phyloP scores from a whole-genome alignment of 1,284 basidiomycete species.

The Tausonia pullulans region DNA sequence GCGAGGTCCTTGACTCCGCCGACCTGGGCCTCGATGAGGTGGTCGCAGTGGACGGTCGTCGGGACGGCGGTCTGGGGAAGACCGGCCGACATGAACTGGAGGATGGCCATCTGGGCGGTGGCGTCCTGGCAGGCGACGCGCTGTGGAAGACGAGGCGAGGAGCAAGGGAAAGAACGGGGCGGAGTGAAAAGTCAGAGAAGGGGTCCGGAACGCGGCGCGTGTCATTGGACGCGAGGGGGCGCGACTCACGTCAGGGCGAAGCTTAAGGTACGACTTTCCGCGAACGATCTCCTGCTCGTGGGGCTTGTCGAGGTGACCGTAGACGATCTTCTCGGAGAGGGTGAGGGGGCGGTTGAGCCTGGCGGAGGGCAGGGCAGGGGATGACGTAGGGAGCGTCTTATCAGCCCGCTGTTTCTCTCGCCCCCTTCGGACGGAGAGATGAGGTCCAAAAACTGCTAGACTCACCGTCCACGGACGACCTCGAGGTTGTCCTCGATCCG shows the following conservation, averaged over 20 bases:
- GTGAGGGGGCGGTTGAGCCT: conserved; percentile 90
- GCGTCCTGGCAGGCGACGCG: conserved; percentile 99
- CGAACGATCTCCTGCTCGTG: conserved; percentile 77
- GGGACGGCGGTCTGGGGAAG: conserved; percentile 96
- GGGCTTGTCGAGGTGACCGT: conserved; percentile 94
- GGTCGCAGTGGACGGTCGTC: conserved; percentile 97
- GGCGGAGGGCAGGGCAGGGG: conserved; percentile 9
- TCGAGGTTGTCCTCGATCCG: conserved; percentile 90
- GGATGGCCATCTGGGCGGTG: conserved; percentile 95
- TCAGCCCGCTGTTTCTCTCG: neutral
- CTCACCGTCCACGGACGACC: conserved; percentile 66
- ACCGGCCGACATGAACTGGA: conserved; percentile 99
- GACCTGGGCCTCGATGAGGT: conserved; percentile 94
- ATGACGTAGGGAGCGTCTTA: conserved; percentile 4
- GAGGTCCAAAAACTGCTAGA: conserved; percentile 18
- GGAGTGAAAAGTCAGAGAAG: neutral
- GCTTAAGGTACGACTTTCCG: conserved; percentile 86
- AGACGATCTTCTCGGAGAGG: conserved; percentile 95
- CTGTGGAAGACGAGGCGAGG: conserved; percentile 37
- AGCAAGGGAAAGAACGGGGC: conserved; percentile 10
- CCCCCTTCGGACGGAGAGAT: neutral
- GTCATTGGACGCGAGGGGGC: conserved; percentile 6
- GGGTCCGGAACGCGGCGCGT: neutral
- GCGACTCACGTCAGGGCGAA: conserved; percentile 76
- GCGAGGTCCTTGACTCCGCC: conserved; percentile 89